Evolutionary conservation across 2,329 filamentous ascomycete genomes (phyloP).

Genomic region (Penicillium concentricum): DNA sequence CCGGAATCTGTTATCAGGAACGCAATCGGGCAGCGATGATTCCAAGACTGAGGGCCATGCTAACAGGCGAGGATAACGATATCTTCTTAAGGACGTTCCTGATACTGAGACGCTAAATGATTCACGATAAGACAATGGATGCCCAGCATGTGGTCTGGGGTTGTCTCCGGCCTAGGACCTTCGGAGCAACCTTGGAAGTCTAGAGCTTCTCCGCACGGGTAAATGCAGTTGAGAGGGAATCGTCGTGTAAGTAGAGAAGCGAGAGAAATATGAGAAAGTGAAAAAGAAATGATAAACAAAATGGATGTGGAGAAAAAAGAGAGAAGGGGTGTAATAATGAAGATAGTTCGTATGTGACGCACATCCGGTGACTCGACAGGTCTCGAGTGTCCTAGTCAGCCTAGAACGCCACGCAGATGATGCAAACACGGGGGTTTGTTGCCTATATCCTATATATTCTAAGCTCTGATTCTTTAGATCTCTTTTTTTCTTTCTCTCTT

Average conservation of each 20-base stretch:
- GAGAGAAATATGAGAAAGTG: background rate
- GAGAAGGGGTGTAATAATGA: slow-evolving; percentile 18
- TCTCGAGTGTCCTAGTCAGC: slow-evolving; percentile 11
- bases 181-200: slow-evolving; percentile 30
- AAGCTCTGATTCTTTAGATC: background rate
- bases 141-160: background rate
- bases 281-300: background rate
- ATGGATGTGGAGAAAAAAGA: slow-evolving; percentile 13
- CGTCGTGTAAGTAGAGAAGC: slow-evolving; percentile 16
- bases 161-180: slow-evolving; percentile 25
- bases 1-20: slow-evolving; percentile 34
- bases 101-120: slow-evolving; percentile 14
- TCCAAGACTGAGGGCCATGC: slow-evolving; percentile 40
- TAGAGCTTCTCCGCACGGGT: slow-evolving; percentile 42
- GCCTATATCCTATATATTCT: background rate
- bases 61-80: slow-evolving; percentile 27
- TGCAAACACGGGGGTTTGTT: slow-evolving; percentile 1
- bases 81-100: background rate
- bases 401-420: slow-evolving; percentile 6
- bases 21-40: slow-evolving; percentile 32
- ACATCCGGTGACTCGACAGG: slow-evolving; percentile 43
- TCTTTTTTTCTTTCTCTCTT: background rate
- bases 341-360: slow-evolving; percentile 39
- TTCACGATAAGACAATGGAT: slow-evolving; percentile 15
- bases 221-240: slow-evolving; percentile 18